These are phyloP conservation scores for Trypanosoma mega DNA, from an alignment of 208 protist species.

Conservation along the genomic window DNA sequence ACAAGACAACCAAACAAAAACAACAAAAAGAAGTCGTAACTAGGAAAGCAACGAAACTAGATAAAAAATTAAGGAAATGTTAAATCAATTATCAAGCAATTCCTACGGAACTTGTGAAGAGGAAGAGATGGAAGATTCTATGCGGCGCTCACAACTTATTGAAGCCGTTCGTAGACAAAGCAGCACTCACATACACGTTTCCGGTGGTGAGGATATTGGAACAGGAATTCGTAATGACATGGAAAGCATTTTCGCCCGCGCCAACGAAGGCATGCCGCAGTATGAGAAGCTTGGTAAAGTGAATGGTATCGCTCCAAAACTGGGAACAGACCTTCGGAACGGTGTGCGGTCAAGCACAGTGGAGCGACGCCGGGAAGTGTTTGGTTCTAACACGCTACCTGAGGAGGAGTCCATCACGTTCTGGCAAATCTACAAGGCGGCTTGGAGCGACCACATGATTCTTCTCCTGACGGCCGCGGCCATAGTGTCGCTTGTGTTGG, in stretches of 20 bases:
- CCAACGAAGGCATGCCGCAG: conserved; percentile 50
- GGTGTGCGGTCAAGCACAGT: conserved; percentile 41
- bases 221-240: conserved; percentile 31
- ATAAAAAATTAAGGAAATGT: no score
- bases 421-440: conserved; percentile 71
- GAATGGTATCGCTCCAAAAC: conserved; percentile 42
- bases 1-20: conserved; percentile 19
- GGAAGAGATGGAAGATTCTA: conserved; percentile 24
- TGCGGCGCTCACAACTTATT: conserved; percentile 27
- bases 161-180: conserved; percentile 29
- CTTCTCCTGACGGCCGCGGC: conserved; percentile 61
- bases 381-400: conserved; percentile 71
- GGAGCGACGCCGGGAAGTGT: conserved; percentile 34
- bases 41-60: conserved; percentile 5
- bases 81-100: no score
- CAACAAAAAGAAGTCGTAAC: conserved; percentile 6
- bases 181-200: conserved; percentile 9
- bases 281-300: conserved; percentile 56
- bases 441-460: conserved; percentile 86
- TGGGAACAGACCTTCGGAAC: conserved; percentile 37
- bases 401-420: conserved; percentile 77
- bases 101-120: conserved; percentile 48
- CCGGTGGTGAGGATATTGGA: conserved; percentile 33
- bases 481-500: conserved; percentile 69
- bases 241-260: conserved; percentile 60